Conservation (phyloP, 2,329 filamentous ascomycete genomes). For the Plectosphaerella sp. region DNA sequence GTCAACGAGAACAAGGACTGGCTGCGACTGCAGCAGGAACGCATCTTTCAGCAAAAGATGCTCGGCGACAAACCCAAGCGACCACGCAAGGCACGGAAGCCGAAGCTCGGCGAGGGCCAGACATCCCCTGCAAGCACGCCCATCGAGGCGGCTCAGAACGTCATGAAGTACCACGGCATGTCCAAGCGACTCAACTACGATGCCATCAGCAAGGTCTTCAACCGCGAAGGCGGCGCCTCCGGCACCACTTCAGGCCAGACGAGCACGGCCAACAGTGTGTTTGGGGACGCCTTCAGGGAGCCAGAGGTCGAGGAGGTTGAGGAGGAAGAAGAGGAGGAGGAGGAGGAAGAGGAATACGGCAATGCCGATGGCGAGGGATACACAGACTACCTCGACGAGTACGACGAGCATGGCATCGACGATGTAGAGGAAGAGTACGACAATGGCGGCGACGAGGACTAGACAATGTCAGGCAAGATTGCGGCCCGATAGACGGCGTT, state of each 20-base stretch:
- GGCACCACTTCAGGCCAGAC: constrained; percentile 33
- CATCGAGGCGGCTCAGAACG: constrained; percentile 63
- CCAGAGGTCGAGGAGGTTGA: constrained; percentile 29
- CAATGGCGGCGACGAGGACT: constrained; percentile 26
- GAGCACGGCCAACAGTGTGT: constrained; percentile 27
- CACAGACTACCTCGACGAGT: constrained; percentile 20
- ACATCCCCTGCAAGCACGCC: constrained; percentile 62
- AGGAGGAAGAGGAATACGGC: constrained; percentile 29
- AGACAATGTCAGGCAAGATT: constrained; percentile 6
- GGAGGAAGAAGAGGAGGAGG: constrained; percentile 27
- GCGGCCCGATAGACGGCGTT: neutral
- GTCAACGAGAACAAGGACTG: constrained; percentile 93
- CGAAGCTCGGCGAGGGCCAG: constrained; percentile 61
- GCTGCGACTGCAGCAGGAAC: constrained; percentile 80
- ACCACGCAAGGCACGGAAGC: constrained; percentile 51
- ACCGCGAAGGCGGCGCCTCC: constrained; percentile 34
- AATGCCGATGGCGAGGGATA: constrained; percentile 21
- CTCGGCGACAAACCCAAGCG: constrained; percentile 53
- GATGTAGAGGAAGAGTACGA: constrained; percentile 26
- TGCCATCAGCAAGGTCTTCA: constrained; percentile 55
- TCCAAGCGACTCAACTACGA: constrained; percentile 75
- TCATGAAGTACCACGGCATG: constrained; percentile 63
- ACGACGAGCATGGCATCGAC: constrained; percentile 13
- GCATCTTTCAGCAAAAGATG: constrained; percentile 69
- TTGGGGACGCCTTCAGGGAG: constrained; percentile 26